These are phyloP conservation scores for Rhizopogon salebrosus DNA, from an alignment of 768 basidiomycete genomes.

Conservation along the genomic window DNA sequence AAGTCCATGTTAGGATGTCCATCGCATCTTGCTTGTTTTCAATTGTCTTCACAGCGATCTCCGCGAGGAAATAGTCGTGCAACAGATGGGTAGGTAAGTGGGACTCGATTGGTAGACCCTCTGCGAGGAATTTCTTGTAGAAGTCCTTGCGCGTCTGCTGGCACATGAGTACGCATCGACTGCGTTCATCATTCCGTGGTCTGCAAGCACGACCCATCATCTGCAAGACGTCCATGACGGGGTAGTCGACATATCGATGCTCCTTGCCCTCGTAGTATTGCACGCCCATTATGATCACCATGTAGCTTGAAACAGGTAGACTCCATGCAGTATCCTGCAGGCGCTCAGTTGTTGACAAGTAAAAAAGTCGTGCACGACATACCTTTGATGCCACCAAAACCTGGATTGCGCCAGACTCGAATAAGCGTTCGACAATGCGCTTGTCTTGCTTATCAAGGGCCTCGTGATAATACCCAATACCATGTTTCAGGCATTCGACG, in stretches of 20 bases:
- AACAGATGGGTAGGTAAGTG: slow-evolving; percentile 85
- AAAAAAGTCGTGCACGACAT: slow-evolving; percentile 10
- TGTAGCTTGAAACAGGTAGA: slow-evolving; percentile 88
- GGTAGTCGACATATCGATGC: slow-evolving; percentile 96
- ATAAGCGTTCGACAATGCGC: slow-evolving; percentile 86
- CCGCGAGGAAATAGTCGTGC: slow-evolving; percentile 97
- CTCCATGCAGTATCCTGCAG: slow-evolving; percentile 94
- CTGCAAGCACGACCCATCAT: slow-evolving; percentile 99
- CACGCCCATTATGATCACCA: slow-evolving; percentile 99
- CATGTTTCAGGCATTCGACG: slow-evolving; percentile 78
- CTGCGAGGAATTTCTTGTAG: slow-evolving; percentile 96
- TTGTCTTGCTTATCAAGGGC: slow-evolving; percentile 90
- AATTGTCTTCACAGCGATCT: slow-evolving; percentile 97
- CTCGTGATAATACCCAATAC: slow-evolving; percentile 95
- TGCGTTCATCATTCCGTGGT: slow-evolving; percentile 80
- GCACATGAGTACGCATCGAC: slow-evolving; percentile 94
- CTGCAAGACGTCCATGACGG: slow-evolving; percentile 96
- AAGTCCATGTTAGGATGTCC: slow-evolving; percentile 99
- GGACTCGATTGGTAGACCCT: slow-evolving; percentile 97
- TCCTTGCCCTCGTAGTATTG: slow-evolving; percentile 96
- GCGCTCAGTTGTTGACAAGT: not conserved
- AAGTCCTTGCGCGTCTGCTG: slow-evolving; percentile 98
- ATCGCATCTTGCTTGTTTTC: slow-evolving; percentile 99
- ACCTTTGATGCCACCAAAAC: slow-evolving; percentile 93
- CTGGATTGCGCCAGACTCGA: slow-evolving; percentile 92